Base-by-base conservation (phyloP, 306 rosid species). In the Dalbergia cochinchinensis region DNA sequence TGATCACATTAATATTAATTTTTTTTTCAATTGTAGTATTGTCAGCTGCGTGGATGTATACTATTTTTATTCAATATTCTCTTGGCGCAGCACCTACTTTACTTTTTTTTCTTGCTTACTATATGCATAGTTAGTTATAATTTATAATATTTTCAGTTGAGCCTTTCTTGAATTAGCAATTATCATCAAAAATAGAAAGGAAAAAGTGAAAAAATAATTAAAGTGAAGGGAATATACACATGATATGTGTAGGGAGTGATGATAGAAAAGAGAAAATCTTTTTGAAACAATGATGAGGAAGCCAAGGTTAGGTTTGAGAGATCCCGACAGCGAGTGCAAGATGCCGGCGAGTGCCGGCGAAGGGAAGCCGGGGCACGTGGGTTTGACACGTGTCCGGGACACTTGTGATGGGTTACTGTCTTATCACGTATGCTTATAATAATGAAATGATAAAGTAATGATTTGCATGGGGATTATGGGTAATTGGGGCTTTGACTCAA, bases 381-480 rank as follows among this genome's bases (percentile, higher is more conserved):
- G 69, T 11, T 26, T 0, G 84, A 84, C 91, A 84, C 90, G 79
- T 83, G 86, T 83, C 71, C 12, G 0, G 20, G 80, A 82, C 89
- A 85, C 81, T 71, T 85, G 87, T 82, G 14, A 22, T 3, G 51
- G 77, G 45, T 5, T 26, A 51, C 65, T 51, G 84, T 87, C 83
- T 69, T 78, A 82, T 80, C 84, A 69, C 60, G 85, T 20, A 54
- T 1, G 1, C 60, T 54, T 54, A 54, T 54, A 54, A 54, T 54
- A 54, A 47, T 47, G 14, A 47, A n/a, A 47, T 47, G 39, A 86
- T 74, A 84, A 82, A 90, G 87, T 84, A 71, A 77, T 73, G 78
- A 85, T 84, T 85, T 90, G 91, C 89, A 88, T 83, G 94, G 77
- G 69, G 69, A 42, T 83, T 81, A 79, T 82, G 76, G 82, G 75